Base-by-base conservation (phyloP, 2,329 filamentous ascomycete species). In the Monilinia fructicola region DNA sequence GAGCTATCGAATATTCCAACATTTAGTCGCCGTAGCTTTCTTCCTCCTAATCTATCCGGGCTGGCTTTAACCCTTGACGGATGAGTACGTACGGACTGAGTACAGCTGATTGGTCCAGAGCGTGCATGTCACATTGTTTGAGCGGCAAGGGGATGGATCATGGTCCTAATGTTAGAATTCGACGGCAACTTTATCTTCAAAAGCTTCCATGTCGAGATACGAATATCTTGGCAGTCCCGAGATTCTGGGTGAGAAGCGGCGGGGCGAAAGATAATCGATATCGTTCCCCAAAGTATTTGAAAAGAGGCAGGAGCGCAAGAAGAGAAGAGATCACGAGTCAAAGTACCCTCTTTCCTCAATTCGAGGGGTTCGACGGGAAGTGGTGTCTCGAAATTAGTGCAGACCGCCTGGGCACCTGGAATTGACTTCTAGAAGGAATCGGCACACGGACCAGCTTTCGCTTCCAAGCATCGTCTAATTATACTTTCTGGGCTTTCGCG, bases 31-130 rank as follows among this genome's bases (percentile, higher is more conserved):
- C 11, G 21, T 50, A 6, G 21, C 4, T 21, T 21, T 26, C 44
- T 38, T 23, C 12, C 3, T 31, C 50, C 28, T 60, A 50, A 60
- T 50, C 58, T 60, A 35, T 60, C 44, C 42, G 44, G 23, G 56
- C 56, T 48, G 21, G 7, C 6, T 35, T 59, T 16, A 46, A 21
- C 31, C 31, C 55, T 59, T 59, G 26, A 26, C 55, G 9, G 16
- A 31, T n/a, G 2, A 31, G 40, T n/a, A 7, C 3, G 9, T 21
- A 16, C 6, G 28, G 12, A 7, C 12, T 26, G 4, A 18, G 10
- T 31, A 9, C 31, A 1, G 4, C 18, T 50, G 7, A 48, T 35
- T 59, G 56, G 28, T 44, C 31, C 23, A 35, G 16, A 21, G 18
- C 23, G 2, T 26, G 1, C 6, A 42, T 18, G 23, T 12, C 16